Evolutionary conservation across 169 alveolate species (phyloP).

Genomic region (Theileria annulata): DNA sequence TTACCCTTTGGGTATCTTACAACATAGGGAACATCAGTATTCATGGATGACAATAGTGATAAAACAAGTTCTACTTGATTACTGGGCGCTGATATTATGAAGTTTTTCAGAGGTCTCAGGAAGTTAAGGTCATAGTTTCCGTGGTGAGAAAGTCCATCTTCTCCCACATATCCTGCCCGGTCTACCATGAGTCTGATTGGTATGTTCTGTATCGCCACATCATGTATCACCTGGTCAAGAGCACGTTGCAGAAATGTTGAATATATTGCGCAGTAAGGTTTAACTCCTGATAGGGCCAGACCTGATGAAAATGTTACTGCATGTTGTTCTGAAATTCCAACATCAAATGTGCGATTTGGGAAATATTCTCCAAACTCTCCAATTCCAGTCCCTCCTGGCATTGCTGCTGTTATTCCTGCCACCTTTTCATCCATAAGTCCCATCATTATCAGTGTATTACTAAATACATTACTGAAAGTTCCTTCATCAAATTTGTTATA

Average conservation of each 20-base stretch:
- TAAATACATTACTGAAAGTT: slow-evolving; percentile 71
- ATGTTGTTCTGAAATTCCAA: slow-evolving; percentile 89
- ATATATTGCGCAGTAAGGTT: slow-evolving; percentile 79
- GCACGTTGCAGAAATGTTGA: slow-evolving; percentile 88
- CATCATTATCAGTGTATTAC: slow-evolving; percentile 68
- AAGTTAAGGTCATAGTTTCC: slow-evolving; percentile 82
- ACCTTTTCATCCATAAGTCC: slow-evolving; percentile 70
- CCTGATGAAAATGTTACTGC: slow-evolving; percentile 87
- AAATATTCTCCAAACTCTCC: slow-evolving; percentile 65
- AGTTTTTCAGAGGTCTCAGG: slow-evolving; percentile 77
- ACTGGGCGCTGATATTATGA: slow-evolving; percentile 80
- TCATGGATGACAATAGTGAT: slow-evolving; percentile 25
- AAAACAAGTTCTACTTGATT: slow-evolving; percentile 72
- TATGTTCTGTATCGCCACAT: slow-evolving; percentile 76
- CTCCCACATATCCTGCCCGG: slow-evolving; percentile 85
- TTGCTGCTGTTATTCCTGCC: slow-evolving; percentile 81
- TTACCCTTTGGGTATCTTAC: slow-evolving; percentile 56
- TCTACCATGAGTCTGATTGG: slow-evolving; percentile 78
- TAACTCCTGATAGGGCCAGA: slow-evolving; percentile 77
- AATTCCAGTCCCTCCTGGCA: slow-evolving; percentile 86
- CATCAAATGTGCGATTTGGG: slow-evolving; percentile 83
- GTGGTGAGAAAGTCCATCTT: slow-evolving; percentile 87
- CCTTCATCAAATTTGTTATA: slow-evolving; percentile 11
- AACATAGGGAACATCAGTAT: slow-evolving; percentile 39
- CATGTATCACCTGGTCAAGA: slow-evolving; percentile 83